Percentiles rank a stretch among this genome's conserved stretches.
phyloP scores from a whole-genome alignment of 257 asterid species.

The Orobanche coerulescens region DNA sequence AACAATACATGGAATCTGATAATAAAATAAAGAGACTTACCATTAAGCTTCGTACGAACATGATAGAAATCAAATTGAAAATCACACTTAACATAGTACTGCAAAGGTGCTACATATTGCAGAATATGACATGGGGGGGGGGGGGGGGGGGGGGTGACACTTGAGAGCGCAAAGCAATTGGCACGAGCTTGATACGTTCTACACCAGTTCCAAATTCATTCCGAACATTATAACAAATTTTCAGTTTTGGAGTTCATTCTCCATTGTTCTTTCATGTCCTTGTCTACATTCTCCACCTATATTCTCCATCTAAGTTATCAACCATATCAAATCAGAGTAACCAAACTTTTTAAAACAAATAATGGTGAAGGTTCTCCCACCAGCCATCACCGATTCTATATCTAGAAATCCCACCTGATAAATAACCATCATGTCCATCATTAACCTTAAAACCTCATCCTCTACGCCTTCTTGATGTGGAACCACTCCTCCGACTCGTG shows the following conservation, averaged over 20 bases:
- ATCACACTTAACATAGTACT: slow-evolving; percentile 21
- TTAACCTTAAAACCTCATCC: slow-evolving; percentile 40
- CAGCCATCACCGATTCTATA: slow-evolving; percentile 5
- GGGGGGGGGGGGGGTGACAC: too few species aligned
- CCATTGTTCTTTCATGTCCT: not conserved
- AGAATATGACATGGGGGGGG: slow-evolving; percentile 21
- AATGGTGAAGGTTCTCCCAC: not conserved
- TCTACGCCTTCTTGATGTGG: slow-evolving; percentile 42
- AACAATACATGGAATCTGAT: not conserved
- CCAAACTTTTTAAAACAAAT: slow-evolving; percentile 24
- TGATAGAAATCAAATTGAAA: slow-evolving; percentile 19
- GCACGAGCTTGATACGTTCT: not conserved
- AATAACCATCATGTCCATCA: slow-evolving; percentile 33
- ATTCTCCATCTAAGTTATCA: slow-evolving; percentile 13
- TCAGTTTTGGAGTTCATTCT: not conserved
- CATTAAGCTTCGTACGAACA: slow-evolving; percentile 18
- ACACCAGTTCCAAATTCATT: not conserved
- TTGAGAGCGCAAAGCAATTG: slow-evolving; percentile 8
- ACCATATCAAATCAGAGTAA: slow-evolving; percentile 13
- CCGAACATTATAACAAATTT: too few species aligned
- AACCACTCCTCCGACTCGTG: slow-evolving; percentile 32
- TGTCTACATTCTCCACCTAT: not conserved
- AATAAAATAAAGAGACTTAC: slow-evolving; percentile 16
- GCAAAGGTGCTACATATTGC: slow-evolving; percentile 24
- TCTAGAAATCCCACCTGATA: not conserved